Evolutionary conservation across 2,329 filamentous ascomycete species (phyloP).

Genomic region (Nemania abortiva): DNA sequence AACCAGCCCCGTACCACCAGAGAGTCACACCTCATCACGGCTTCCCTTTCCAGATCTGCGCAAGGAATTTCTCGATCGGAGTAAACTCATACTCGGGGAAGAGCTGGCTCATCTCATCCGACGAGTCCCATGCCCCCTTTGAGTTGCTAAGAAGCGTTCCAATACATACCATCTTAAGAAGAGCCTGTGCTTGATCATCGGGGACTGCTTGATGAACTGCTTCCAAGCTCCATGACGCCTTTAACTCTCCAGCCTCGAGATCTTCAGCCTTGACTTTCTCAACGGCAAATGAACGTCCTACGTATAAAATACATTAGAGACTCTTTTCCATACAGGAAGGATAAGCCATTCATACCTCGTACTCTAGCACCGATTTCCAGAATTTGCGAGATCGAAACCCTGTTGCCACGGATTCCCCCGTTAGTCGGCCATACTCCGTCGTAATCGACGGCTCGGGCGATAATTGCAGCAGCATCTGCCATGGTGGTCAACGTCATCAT

Average conservation of each 20-base stretch:
- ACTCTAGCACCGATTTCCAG: conserved; percentile 57
- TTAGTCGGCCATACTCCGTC: conserved; percentile 57
- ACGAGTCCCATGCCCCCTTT: conserved; percentile 52
- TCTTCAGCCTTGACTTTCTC: conserved; percentile 62
- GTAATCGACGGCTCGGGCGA: conserved; percentile 58
- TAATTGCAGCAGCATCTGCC: conserved; percentile 56
- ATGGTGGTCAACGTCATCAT: conserved; percentile 59
- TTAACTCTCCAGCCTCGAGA: conserved; percentile 58
- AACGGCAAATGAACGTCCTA: conserved; percentile 55
- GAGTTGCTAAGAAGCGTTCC: conserved; percentile 57
- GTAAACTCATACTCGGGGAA: conserved; percentile 35
- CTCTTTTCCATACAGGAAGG: not conserved
- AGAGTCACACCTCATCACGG: conserved; percentile 41
- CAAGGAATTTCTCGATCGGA: conserved; percentile 28
- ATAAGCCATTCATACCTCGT: conserved; percentile 52
- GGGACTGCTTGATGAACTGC: conserved; percentile 50
- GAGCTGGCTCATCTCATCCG: conserved; percentile 36
- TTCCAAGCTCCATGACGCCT: conserved; percentile 57
- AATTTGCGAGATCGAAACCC: conserved; percentile 53
- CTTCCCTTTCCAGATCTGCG: conserved; percentile 51
- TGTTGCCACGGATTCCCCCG: conserved; percentile 57
- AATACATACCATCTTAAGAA: conserved; percentile 55
- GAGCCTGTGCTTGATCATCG: conserved; percentile 50
- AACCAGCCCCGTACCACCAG: not conserved
- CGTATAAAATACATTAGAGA: not conserved